Evolutionary conservation across 2,329 filamentous ascomycete genomes (phyloP).

Genomic region (Aspergillus calidoustus): DNA sequence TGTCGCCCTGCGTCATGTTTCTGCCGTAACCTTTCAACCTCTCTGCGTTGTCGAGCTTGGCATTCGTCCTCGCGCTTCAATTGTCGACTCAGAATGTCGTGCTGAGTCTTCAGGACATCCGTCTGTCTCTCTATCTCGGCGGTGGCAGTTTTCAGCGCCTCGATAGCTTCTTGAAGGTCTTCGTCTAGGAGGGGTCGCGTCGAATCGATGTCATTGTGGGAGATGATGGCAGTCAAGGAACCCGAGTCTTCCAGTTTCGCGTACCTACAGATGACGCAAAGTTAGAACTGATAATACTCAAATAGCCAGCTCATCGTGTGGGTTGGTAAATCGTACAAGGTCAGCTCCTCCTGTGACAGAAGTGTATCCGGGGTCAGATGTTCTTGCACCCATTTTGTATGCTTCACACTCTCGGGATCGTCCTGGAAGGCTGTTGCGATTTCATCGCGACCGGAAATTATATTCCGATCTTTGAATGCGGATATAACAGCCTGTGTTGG

Average conservation of each 20-base stretch:
- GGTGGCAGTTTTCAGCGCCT: conserved; percentile 43
- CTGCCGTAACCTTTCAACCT: conserved; percentile 36
- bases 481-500: conserved; percentile 29
- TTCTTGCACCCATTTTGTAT: conserved; percentile 38
- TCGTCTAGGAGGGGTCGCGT: conserved; percentile 46
- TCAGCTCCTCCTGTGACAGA: conserved; percentile 46
- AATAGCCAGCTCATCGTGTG: background rate
- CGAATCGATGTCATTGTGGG: conserved; percentile 32
- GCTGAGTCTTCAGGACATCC: conserved; percentile 37
- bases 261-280: conserved; percentile 31
- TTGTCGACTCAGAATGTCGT: conserved; percentile 34
- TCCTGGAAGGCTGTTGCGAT: conserved; percentile 36
- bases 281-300: background rate
- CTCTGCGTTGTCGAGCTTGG: conserved; percentile 30
- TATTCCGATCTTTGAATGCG: conserved; percentile 36
- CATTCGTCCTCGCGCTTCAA: conserved; percentile 29
- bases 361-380: conserved; percentile 41
- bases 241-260: conserved; percentile 39
- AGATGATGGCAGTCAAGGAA: conserved; percentile 34
- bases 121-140: conserved; percentile 40
- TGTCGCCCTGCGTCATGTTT: conserved; percentile 44
- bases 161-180: conserved; percentile 43
- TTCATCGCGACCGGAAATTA: conserved; percentile 33
- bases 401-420: conserved; percentile 19
- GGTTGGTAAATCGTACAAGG: conserved; percentile 32